A percentile compares a stretch with the other conserved stretches of the same genome.
Evolutionary conservation across 108 stramenopile genomes (phyloP).

Genomic region (Fragilaria crotonensis): DNA sequence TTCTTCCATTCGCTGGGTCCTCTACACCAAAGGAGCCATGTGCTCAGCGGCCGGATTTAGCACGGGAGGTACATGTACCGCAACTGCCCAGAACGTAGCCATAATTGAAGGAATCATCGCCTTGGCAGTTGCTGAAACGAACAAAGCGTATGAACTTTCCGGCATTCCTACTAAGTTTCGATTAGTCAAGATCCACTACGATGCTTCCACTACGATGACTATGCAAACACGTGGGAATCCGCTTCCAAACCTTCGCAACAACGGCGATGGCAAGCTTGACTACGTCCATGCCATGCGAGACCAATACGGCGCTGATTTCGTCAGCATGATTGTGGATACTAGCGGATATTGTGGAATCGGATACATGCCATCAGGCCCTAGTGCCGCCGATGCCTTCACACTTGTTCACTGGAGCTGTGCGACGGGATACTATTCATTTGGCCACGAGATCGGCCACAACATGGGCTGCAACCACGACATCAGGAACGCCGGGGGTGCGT

Average conservation of each 20-base stretch:
- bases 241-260: slow-evolving; percentile 1
- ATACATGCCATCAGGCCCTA: slow-evolving; percentile 1
- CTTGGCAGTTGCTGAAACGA: slow-evolving; percentile 14
- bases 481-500: no score
- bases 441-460: slow-evolving; percentile 23
- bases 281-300: slow-evolving; percentile 17
- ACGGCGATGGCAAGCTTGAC: slow-evolving; percentile 15
- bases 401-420: slow-evolving; percentile 15
- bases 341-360: slow-evolving; percentile 22
- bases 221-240: slow-evolving; percentile 1
- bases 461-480: no score
- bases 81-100: slow-evolving; percentile 10
- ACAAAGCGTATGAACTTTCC: slow-evolving; percentile 17
- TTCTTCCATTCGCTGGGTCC: not conserved
- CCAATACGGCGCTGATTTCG: slow-evolving; percentile 27
- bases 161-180: slow-evolving; percentile 16
- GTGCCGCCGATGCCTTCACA: slow-evolving; percentile 4
- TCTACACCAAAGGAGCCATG: slow-evolving; percentile 4
- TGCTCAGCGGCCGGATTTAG: slow-evolving; percentile 2
- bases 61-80: not conserved
- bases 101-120: slow-evolving; percentile 14
- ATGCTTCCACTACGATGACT: slow-evolving; percentile 7
- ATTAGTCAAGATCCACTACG: slow-evolving; percentile 14
- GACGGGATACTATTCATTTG: slow-evolving; percentile 20
- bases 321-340: slow-evolving; percentile 12